Evolutionary conservation across 352 stramenopile genomes (phyloP).

Genomic region (Pythium sukuiense): DNA sequence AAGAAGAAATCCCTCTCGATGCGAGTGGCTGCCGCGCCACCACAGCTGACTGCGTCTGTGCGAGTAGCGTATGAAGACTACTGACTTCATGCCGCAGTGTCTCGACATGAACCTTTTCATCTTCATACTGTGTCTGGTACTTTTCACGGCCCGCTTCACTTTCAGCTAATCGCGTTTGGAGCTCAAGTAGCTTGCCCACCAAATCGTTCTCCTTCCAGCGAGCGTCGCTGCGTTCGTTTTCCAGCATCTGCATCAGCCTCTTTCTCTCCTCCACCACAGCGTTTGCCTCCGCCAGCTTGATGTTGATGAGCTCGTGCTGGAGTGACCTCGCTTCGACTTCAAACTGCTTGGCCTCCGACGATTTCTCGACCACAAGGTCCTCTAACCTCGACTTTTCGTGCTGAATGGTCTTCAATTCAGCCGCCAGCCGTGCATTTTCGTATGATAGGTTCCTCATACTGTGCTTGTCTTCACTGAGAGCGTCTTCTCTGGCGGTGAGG

Average conservation of each 20-base stretch:
- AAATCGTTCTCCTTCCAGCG: constrained; percentile 68
- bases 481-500: constrained; percentile 6
- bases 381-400: constrained; percentile 22
- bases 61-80: constrained; percentile 61
- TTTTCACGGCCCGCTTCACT: constrained; percentile 54
- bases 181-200: constrained; percentile 41
- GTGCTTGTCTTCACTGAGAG: constrained; percentile 27
- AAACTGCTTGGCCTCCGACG: constrained; percentile 25
- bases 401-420: constrained; percentile 18
- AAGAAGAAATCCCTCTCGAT: background rate
- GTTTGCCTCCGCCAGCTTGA: constrained; percentile 60
- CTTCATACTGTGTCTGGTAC: constrained; percentile 72
- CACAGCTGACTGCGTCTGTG: constrained; percentile 56
- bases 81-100: constrained; percentile 65
- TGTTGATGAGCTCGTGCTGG: constrained; percentile 51
- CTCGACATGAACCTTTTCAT: constrained; percentile 74
- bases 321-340: constrained; percentile 34
- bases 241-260: constrained; percentile 45
- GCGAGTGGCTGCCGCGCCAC: constrained; percentile 31
- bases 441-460: constrained; percentile 27
- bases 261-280: constrained; percentile 54
- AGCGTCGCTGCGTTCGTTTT: constrained; percentile 50
- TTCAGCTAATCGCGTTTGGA: constrained; percentile 50
- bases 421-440: constrained; percentile 23
- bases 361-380: constrained; percentile 14